These are phyloP conservation scores for Volvox carteri DNA, from an alignment of 163 green algal species.

Conservation along the genomic window DNA sequence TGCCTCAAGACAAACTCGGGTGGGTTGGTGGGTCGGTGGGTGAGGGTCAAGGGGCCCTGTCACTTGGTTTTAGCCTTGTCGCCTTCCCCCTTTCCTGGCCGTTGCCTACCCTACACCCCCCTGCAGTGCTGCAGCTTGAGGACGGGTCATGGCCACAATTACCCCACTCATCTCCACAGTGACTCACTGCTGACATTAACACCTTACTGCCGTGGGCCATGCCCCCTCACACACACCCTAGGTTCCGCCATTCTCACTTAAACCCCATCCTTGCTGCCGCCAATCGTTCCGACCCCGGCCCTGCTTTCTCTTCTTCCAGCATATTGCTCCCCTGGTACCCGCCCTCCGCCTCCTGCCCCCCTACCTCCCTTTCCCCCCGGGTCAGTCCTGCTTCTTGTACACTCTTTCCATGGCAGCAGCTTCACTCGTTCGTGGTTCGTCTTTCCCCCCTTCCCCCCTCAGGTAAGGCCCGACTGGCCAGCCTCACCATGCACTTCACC, in stretches of 20 bases:
- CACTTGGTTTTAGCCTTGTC: not conserved
- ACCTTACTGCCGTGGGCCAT: too few relatives aligned
- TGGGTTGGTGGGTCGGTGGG: not conserved
- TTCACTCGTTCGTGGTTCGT: too few relatives aligned
- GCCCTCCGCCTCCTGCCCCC: not conserved
- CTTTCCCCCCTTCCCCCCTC: not conserved
- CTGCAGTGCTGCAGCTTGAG: too few relatives aligned
- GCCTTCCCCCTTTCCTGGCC: not conserved
- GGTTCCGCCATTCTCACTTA: too few relatives aligned
- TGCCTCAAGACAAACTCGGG: constrained; percentile 57
- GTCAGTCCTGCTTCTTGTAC: too few relatives aligned
- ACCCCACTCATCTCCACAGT: too few relatives aligned
- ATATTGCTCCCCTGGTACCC: not conserved
- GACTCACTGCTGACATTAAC: too few relatives aligned
- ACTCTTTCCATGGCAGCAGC: too few relatives aligned
- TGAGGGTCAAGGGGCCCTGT: not conserved
- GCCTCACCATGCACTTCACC: constrained; percentile 61
- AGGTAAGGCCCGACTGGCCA: constrained; percentile 54
- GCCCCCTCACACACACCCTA: too few relatives aligned
- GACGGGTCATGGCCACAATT: too few relatives aligned
- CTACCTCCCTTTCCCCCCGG: not conserved
- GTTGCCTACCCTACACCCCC: not conserved
- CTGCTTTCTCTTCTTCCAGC: not conserved
- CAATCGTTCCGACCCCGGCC: too few relatives aligned
- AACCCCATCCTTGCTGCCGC: too few relatives aligned